phyloP scores from a whole-genome alignment of 1,284 basidiomycete genomes.

The Rugiboletus extremiorientalis region DNA sequence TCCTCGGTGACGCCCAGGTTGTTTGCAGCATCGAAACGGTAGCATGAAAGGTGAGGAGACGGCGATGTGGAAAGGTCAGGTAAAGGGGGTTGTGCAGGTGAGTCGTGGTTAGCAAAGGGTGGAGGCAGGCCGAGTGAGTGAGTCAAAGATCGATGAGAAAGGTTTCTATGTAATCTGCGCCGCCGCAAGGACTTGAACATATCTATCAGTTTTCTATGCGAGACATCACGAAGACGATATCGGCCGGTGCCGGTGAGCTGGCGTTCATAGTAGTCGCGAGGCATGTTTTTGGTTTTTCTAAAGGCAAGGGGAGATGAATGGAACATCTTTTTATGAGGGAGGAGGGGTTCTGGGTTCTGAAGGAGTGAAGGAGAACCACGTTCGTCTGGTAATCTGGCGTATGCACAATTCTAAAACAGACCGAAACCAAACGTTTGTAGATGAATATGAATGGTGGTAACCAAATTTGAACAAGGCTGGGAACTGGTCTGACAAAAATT shows the following conservation, averaged over 20 bases:
- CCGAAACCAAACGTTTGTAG: neutral
- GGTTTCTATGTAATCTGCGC: slow-evolving; percentile 7
- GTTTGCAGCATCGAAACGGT: slow-evolving; percentile 7
- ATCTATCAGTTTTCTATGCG: slow-evolving; percentile 22
- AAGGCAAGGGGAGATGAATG: slow-evolving; percentile 14
- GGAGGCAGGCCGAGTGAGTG: slow-evolving; percentile 1
- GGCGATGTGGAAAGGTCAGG: neutral
- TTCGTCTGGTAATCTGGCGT: neutral
- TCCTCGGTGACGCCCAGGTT: slow-evolving; percentile 8
- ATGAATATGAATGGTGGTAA: neutral
- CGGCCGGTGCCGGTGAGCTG: slow-evolving; percentile 5
- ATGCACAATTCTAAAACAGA: slow-evolving; percentile 19
- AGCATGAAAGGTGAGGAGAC: neutral
- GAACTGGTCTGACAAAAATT: too few relatives aligned
- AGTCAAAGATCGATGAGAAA: slow-evolving; percentile 5
- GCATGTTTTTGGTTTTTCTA: slow-evolving; percentile 18
- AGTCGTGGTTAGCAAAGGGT: slow-evolving; percentile 1
- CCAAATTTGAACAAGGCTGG: too few relatives aligned
- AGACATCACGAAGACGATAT: slow-evolving; percentile 18
- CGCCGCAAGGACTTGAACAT: slow-evolving; percentile 29
- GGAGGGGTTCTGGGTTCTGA: neutral
- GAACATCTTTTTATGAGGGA: too few relatives aligned
- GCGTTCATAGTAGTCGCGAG: slow-evolving; percentile 5
- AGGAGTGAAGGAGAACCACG: neutral
- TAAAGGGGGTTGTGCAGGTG: slow-evolving; percentile 1